Base-by-base conservation (phyloP, 495 filamentous ascomycete species). In the Thozetella sp. region DNA sequence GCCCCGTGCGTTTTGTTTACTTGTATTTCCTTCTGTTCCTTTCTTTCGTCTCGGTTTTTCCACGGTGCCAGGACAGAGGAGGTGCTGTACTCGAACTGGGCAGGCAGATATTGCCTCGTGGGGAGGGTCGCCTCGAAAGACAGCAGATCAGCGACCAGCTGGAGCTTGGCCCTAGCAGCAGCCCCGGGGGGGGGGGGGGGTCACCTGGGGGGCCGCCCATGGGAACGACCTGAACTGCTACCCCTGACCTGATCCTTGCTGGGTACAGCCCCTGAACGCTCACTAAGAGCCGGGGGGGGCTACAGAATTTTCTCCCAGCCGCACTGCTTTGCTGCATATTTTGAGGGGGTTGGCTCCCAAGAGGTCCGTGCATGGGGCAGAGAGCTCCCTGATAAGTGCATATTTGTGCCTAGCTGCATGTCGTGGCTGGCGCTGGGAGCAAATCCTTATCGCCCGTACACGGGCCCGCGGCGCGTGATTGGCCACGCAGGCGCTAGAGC, bases 261-360 rank as follows among this genome's bases (percentile, higher is more conserved):
- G 27, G 26, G 11, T 51, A n/a, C 53, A 53, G 54, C 63, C 63
- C 63, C 60, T 66, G 60, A 63, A 48, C 30, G 17, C 43, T 20
- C 11, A n/a, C 43, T n/a, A 10, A n/a, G 20, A 37, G 6, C 30
- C n/a, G n/a, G n/a, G n/a, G n/a, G n/a, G 43, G 6, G 43, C 43
- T 48, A 48, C 43, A 48, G 43, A 48, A 48, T 48, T 48, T 48
- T 48, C 43, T 48, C 43, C 30, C 30, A 48, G 43, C 4, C 9
- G 12, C 4, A 9, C 43, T 48, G 43, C 10, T 20, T 48, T 48
- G 43, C 11, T 48, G 43, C 43, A 48, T 48, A 48, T 15, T 48
- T 10, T 48, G 43, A n/a, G 43, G 43, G 43, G 6, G 43, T 20
- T n/a, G 4, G 11, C 11, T 13, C 10, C 9, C 10, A 3, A 3